phyloP scores from a whole-genome alignment of 352 stramenopile genomes.

The Plasmopara viticola region DNA sequence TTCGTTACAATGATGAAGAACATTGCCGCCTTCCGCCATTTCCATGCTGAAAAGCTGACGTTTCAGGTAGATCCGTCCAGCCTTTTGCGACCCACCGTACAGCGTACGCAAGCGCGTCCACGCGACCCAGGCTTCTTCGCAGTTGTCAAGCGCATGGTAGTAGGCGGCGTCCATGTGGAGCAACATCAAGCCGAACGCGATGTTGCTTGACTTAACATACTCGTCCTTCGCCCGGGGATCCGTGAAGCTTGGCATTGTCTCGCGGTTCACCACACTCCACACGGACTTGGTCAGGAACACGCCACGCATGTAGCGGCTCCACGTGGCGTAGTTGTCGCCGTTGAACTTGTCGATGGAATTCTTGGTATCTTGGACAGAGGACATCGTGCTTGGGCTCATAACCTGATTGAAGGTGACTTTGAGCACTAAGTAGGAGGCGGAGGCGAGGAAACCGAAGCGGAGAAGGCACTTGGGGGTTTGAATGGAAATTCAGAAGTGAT shows the following conservation, averaged over 20 bases:
- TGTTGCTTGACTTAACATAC: too few species aligned
- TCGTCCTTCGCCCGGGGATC: too few species aligned
- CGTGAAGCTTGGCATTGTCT: too few species aligned
- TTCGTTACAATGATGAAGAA: slow-evolving; percentile 5
- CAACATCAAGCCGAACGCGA: background rate
- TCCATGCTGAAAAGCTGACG: background rate
- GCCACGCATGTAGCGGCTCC: background rate
- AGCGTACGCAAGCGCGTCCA: background rate
- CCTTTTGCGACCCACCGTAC: background rate
- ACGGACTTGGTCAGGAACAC: background rate
- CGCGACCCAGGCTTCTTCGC: background rate
- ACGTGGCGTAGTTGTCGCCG: background rate
- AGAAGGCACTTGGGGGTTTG: too few species aligned
- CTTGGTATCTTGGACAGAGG: background rate
- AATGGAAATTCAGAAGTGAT: too few species aligned
- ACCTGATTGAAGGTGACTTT: background rate
- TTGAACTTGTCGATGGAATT: background rate
- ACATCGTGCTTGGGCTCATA: background rate
- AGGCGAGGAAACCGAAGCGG: too few species aligned
- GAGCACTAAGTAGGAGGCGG: too few species aligned
- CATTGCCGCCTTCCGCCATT: background rate
- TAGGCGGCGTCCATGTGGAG: too few species aligned
- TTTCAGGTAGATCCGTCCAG: background rate
- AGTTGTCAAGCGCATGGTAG: too few species aligned
- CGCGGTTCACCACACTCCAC: background rate